Percentiles rank a stretch among this genome's conserved stretches.
phyloP scores from a whole-genome alignment of 2,329 filamentous ascomycete species.

The Colletotrichum sp. region DNA sequence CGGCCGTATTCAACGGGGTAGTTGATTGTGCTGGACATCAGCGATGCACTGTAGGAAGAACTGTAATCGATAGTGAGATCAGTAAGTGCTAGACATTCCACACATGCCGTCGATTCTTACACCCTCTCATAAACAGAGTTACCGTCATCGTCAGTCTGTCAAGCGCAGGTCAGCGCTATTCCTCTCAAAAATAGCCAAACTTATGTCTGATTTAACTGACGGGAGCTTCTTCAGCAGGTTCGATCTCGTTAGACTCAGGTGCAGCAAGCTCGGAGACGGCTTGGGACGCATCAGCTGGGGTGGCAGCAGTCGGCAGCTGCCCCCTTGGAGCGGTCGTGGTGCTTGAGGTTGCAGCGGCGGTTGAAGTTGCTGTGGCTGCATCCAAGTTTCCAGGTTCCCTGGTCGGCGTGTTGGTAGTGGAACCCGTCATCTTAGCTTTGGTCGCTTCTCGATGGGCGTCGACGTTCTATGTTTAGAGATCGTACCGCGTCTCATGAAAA shows the following conservation, averaged over 20 bases:
- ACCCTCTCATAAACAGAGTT: background rate
- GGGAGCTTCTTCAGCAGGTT: background rate
- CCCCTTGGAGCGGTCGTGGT: rapidly evolving
- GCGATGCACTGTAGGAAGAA: background rate
- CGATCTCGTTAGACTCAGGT: background rate
- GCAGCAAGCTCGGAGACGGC: too few species aligned
- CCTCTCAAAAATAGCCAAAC: rapidly evolving
- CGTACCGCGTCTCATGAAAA: background rate
- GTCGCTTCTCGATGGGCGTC: background rate
- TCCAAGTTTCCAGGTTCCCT: background rate
- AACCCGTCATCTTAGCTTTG: background rate
- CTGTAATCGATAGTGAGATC: background rate
- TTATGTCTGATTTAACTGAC: background rate
- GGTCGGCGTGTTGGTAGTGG: background rate
- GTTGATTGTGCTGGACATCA: background rate
- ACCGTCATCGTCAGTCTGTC: background rate
- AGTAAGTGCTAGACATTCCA: background rate
- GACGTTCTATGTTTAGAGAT: background rate
- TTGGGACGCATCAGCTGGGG: background rate
- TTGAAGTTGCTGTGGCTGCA: background rate
- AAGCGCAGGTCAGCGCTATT: background rate
- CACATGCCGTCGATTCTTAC: background rate
- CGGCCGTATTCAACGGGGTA: constrained; percentile 7
- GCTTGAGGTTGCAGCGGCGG: background rate
- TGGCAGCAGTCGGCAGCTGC: rapidly evolving